Conservation (phyloP, 805 yeast genomes). For the Spathaspora girioi region DNA sequence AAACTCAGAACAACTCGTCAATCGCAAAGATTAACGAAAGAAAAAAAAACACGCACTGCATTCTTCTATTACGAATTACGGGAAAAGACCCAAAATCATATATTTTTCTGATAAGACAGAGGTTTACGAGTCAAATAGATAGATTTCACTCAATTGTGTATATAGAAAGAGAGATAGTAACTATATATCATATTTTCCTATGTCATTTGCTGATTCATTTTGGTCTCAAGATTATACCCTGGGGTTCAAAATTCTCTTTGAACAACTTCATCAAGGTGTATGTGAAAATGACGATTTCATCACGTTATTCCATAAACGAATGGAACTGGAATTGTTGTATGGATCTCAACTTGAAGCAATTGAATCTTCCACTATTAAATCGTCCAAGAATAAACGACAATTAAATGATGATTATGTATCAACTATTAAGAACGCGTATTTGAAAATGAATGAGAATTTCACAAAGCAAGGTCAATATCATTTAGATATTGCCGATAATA, state of each 20-base stretch:
- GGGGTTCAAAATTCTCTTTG: constrained; percentile 51
- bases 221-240: constrained; percentile 67
- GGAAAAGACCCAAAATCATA: too few relatives aligned
- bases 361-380: constrained; percentile 27
- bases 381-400: constrained; percentile 37
- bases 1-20: too few relatives aligned
- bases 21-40: too few relatives aligned
- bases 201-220: constrained; percentile 71
- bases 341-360: constrained; percentile 52
- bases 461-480: constrained; percentile 57
- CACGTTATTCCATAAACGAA: constrained; percentile 59
- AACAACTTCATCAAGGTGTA: constrained; percentile 57
- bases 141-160: too few relatives aligned
- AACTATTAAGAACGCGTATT: constrained; percentile 59
- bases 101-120: too few relatives aligned
- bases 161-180: too few relatives aligned
- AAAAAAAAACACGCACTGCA: too few relatives aligned
- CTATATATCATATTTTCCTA: neutral
- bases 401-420: constrained; percentile 57
- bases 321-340: constrained; percentile 67
- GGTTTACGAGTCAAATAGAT: too few relatives aligned
- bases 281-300: constrained; percentile 69
- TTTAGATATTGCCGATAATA: constrained; percentile 56
- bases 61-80: too few relatives aligned
- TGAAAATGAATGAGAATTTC: constrained; percentile 54